Evolutionary conservation across 352 stramenopile genomes (phyloP).

Genomic region (Pythium periplocum): DNA sequence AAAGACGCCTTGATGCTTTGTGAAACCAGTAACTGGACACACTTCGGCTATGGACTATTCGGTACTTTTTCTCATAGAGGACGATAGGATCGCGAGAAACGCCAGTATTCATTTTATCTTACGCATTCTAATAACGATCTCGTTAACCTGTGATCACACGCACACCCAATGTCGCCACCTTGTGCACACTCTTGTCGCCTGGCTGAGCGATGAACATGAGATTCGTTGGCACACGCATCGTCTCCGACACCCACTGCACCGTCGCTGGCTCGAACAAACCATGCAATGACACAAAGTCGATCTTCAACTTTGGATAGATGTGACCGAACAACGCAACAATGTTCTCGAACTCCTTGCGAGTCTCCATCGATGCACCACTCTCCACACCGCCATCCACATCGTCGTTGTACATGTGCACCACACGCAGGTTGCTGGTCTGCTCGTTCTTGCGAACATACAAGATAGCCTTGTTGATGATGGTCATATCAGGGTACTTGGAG

Average conservation of each 20-base stretch:
- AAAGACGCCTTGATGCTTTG: too few relatives aligned
- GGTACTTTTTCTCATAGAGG: too few relatives aligned
- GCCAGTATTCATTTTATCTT: too few relatives aligned
- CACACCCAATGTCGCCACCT: slow-evolving; percentile 68
- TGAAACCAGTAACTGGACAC: too few relatives aligned
- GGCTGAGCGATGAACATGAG: slow-evolving; percentile 71
- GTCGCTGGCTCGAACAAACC: slow-evolving; percentile 34
- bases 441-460: slow-evolving; percentile 87
- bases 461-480: slow-evolving; percentile 88
- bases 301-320: neutral
- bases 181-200: slow-evolving; percentile 61
- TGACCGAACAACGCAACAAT: neutral
- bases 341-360: neutral
- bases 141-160: slow-evolving; percentile 71
- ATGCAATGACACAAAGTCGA: slow-evolving; percentile 1
- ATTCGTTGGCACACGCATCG: slow-evolving; percentile 44
- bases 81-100: too few relatives aligned
- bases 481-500: slow-evolving; percentile 79
- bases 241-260: slow-evolving; percentile 41
- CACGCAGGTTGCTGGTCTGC: slow-evolving; percentile 77
- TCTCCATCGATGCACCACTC: neutral
- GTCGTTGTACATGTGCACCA: slow-evolving; percentile 70
- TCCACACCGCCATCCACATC: neutral
- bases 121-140: too few relatives aligned
- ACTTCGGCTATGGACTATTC: too few relatives aligned